Conservation (phyloP, 129 eudicot genomes). For the Artemisia argyi region DNA sequence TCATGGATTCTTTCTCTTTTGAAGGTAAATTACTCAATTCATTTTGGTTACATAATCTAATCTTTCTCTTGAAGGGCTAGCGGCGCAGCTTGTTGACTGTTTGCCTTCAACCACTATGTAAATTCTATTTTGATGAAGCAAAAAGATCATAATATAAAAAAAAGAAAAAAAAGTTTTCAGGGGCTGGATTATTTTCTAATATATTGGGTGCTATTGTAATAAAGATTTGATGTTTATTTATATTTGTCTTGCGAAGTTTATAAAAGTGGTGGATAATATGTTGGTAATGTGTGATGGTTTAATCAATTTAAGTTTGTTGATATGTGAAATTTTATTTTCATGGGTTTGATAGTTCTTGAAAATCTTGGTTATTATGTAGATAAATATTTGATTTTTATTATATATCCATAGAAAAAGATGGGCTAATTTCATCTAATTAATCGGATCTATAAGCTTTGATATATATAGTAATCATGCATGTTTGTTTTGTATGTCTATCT, state of each 20-base stretch:
- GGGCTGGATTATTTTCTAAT: slow-evolving; percentile 13
- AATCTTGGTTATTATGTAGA: not conserved
- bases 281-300: too few species aligned
- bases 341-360: slow-evolving; percentile 24
- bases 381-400: slow-evolving; percentile 19
- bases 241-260: too few species aligned
- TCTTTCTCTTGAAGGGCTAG: slow-evolving; percentile 27
- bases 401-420: not conserved
- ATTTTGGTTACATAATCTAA: slow-evolving; percentile 6
- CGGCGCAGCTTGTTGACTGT: too few species aligned
- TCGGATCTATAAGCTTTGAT: slow-evolving; percentile 29
- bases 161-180: too few species aligned
- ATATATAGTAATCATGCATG: slow-evolving; percentile 19
- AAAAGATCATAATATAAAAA: too few species aligned
- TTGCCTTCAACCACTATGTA: too few species aligned
- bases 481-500: slow-evolving; percentile 30
- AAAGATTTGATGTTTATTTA: too few species aligned
- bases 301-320: too few species aligned
- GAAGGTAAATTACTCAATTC: slow-evolving; percentile 32
- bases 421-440: slow-evolving; percentile 14
- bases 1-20: slow-evolving; percentile 43
- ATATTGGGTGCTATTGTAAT: too few species aligned
- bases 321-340: not conserved
- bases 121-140: too few species aligned
- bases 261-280: too few species aligned